Percentiles rank a stretch among this genome's conserved stretches.
Conservation (phyloP, 345 rosid species). For the Sonneratia caseolaris region DNA sequence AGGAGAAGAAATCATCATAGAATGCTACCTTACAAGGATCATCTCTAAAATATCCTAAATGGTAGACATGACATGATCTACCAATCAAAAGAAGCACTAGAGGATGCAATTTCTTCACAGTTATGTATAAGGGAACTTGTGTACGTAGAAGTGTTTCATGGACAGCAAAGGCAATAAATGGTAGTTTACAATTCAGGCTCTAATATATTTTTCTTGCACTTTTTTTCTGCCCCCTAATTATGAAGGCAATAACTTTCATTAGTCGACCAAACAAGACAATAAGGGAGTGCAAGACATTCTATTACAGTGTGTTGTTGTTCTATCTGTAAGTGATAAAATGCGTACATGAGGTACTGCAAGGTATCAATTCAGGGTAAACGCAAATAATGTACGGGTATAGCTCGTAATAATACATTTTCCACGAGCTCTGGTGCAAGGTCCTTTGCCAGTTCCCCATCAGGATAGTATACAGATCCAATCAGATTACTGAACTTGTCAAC, state of each 20-base stretch:
- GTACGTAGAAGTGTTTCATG: too few relatives aligned
- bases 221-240: background rate
- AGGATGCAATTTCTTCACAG: background rate
- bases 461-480: constrained; percentile 87
- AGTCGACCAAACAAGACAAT: background rate
- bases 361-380: background rate
- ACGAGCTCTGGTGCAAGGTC: constrained; percentile 90
- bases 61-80: background rate
- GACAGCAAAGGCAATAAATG: background rate
- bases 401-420: constrained; percentile 49
- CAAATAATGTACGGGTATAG: background rate
- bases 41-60: background rate
- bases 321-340: background rate
- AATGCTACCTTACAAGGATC: background rate
- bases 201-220: background rate
- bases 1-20: background rate
- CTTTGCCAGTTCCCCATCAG: constrained; percentile 76
- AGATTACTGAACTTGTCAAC: constrained; percentile 87
- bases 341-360: background rate
- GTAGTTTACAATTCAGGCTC: background rate
- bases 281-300: background rate
- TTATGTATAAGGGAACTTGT: too few relatives aligned
- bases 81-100: background rate
- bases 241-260: background rate
- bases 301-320: background rate